These are phyloP conservation scores for Starmerella potacharoeniae DNA, from an alignment of 805 yeast species.

Conservation along the genomic window DNA sequence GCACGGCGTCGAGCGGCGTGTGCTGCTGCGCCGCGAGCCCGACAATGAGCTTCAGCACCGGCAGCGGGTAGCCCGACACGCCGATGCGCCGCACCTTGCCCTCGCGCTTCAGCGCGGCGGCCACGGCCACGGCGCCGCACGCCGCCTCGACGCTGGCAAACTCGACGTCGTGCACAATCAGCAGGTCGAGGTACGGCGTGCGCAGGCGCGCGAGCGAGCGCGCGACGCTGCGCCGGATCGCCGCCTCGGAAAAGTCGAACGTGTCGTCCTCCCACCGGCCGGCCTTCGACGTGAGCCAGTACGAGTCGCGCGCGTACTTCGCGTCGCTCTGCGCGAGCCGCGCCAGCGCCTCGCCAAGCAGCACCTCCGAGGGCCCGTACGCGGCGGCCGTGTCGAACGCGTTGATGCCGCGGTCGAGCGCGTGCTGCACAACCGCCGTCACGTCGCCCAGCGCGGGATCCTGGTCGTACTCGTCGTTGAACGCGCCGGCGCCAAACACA, in stretches of 20 bases:
- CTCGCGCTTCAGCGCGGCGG: conserved; percentile 47
- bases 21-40: conserved; percentile 39
- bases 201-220: conserved; percentile 58
- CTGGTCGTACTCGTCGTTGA: conserved; percentile 67
- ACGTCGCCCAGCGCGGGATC: conserved; percentile 54
- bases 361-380: conserved; percentile 75
- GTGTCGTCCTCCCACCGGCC: conserved; percentile 60
- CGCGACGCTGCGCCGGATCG: conserved; percentile 49
- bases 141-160: conserved; percentile 49
- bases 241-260: conserved; percentile 59
- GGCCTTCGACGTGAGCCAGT: conserved; percentile 72
- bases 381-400: conserved; percentile 90
- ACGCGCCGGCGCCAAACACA: conserved; percentile 78
- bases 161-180: conserved; percentile 82
- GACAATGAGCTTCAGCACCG: conserved; percentile 37
- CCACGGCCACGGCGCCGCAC: conserved; percentile 49
- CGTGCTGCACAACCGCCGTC: conserved; percentile 43
- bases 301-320: conserved; percentile 41
- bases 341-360: conserved; percentile 58
- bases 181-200: conserved; percentile 64
- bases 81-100: conserved; percentile 62
- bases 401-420: conserved; percentile 55
- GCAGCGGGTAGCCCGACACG: conserved; percentile 77
- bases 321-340: conserved; percentile 21
- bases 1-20: conserved; percentile 59